Conservation (phyloP, 148 eudicot genomes). For the Cornus suecica region DNA sequence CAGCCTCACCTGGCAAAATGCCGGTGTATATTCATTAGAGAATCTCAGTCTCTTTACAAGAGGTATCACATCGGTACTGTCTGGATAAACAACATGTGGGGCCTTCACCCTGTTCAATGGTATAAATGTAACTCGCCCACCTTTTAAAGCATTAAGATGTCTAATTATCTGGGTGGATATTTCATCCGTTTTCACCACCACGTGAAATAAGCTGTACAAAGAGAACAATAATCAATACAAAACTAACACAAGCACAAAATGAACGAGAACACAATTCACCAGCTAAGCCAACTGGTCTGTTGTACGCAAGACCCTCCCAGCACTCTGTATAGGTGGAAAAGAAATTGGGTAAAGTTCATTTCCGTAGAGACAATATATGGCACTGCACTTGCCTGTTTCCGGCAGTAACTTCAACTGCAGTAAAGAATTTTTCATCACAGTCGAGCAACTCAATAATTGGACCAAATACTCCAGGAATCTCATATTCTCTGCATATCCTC, state of each 20-base stretch:
- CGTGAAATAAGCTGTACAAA: slow-evolving; percentile 85
- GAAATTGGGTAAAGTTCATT: too few relatives aligned
- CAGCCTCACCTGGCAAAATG: slow-evolving; percentile 81
- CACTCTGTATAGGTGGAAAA: too few relatives aligned
- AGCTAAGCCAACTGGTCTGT: background rate
- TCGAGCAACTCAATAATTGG: slow-evolving; percentile 87
- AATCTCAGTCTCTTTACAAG: slow-evolving; percentile 69
- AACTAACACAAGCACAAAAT: background rate
- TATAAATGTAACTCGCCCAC: slow-evolving; percentile 94
- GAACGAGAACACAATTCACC: background rate
- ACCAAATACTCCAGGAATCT: slow-evolving; percentile 73
- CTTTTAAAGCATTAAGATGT: slow-evolving; percentile 69
- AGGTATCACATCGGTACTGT: slow-evolving; percentile 75
- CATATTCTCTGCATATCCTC: slow-evolving; percentile 53
- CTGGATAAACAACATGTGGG: slow-evolving; percentile 68
- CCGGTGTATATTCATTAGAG: slow-evolving; percentile 39
- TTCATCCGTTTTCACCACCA: slow-evolving; percentile 89
- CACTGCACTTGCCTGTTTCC: slow-evolving; percentile 68
- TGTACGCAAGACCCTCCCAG: too few relatives aligned
- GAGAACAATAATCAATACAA: slow-evolving; percentile 4
- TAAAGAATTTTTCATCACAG: slow-evolving; percentile 88
- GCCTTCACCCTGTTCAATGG: slow-evolving; percentile 95
- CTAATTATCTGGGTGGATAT: slow-evolving; percentile 77
- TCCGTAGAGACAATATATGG: background rate
- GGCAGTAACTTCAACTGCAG: slow-evolving; percentile 99